Conservation (phyloP, 495 filamentous ascomycete species). For the Pyrenopolyporus hunteri region DNA sequence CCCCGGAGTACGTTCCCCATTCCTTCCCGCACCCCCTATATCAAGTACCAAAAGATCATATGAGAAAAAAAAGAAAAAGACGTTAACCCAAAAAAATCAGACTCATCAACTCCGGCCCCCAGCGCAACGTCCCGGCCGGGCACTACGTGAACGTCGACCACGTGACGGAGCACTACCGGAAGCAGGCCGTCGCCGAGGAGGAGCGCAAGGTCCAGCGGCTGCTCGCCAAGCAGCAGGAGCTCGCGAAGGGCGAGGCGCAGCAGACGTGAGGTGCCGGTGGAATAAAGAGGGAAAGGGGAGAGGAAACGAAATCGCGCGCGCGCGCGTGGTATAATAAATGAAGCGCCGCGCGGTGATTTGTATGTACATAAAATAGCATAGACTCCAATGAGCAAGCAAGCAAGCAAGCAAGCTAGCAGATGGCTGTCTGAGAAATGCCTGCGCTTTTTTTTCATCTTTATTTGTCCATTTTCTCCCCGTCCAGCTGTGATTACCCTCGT, state of each 20-base stretch:
- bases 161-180: conserved; percentile 55
- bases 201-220: conserved; percentile 54
- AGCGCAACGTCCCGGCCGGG: conserved; percentile 54
- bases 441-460: background rate
- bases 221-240: conserved; percentile 36
- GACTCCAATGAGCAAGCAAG: background rate
- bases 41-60: background rate
- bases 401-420: background rate
- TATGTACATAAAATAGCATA: conserved; percentile 12
- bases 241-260: conserved; percentile 34
- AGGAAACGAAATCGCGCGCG: background rate
- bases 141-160: conserved; percentile 51
- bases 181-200: conserved; percentile 53
- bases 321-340: background rate
- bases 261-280: background rate
- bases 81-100: too few species aligned
- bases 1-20: conserved; percentile 52
- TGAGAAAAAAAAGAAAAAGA: background rate
- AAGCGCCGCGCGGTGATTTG: background rate
- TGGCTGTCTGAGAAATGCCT: background rate
- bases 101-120: conserved; percentile 50
- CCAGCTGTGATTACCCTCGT: too few species aligned
- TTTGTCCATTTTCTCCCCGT: too few species aligned
- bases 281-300: background rate
- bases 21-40: background rate